Evolutionary conservation across 345 rosid species (phyloP).

Genomic region (Aegle marmelos): DNA sequence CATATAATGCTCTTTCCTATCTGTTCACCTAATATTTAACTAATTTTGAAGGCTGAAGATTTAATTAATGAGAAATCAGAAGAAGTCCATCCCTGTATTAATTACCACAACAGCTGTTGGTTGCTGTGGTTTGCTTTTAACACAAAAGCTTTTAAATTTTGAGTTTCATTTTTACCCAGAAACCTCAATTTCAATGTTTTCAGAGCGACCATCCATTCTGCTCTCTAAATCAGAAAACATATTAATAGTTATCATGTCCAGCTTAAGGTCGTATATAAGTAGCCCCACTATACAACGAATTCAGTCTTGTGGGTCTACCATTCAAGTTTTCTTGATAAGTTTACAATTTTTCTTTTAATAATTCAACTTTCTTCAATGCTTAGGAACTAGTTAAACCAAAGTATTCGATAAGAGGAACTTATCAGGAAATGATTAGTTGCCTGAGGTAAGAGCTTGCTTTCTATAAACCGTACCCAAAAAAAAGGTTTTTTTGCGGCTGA

Average conservation of each 20-base stretch:
- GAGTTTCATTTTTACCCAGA: not conserved
- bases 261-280: not conserved
- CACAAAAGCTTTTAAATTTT: not conserved
- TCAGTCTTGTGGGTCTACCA: not conserved
- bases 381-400: too few relatives aligned
- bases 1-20: not conserved
- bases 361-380: constrained; percentile 1
- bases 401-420: constrained; percentile 83
- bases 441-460: constrained; percentile 53
- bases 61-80: constrained; percentile 59
- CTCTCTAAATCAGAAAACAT: too few relatives aligned
- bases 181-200: not conserved
- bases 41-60: constrained; percentile 66
- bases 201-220: too few relatives aligned
- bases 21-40: constrained; percentile 18
- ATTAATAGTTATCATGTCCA: not conserved
- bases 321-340: not conserved
- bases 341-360: not conserved
- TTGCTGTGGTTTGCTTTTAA: constrained; percentile 68
- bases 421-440: constrained; percentile 87
- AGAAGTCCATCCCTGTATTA: constrained; percentile 65
- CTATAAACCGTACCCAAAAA: not conserved
- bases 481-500: too few relatives aligned
- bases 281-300: not conserved
- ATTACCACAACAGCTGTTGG: constrained; percentile 93